Conservation (phyloP, 2,329 filamentous ascomycete species). For the Aspergillus clavatus region DNA sequence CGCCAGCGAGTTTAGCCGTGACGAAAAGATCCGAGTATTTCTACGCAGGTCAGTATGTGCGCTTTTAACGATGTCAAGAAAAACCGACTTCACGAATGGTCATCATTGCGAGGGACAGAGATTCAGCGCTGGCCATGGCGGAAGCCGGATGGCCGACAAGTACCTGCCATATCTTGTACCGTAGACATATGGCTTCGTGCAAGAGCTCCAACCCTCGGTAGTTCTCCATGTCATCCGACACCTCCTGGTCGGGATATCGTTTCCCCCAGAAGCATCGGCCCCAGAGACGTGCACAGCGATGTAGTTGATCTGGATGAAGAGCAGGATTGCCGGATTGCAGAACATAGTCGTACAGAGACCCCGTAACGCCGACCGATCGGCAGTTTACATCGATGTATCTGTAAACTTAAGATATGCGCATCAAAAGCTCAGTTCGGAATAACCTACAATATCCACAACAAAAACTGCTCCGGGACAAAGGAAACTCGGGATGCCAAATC, state of each 20-base stretch:
- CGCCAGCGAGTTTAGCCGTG: constrained; percentile 29
- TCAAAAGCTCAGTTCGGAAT: no score
- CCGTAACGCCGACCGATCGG: constrained; percentile 25
- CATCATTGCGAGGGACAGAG: constrained; percentile 23
- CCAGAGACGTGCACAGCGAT: constrained; percentile 33
- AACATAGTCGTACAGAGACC: constrained; percentile 32
- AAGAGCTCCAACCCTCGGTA: constrained; percentile 33
- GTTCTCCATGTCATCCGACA: constrained; percentile 38
- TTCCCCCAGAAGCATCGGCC: constrained; percentile 34
- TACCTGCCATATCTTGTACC: constrained; percentile 27
- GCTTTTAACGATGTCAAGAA: background rate
- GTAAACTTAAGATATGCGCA: background rate
- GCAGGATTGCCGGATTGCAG: constrained; percentile 28
- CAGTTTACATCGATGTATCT: constrained; percentile 30
- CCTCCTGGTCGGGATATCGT: constrained; percentile 34
- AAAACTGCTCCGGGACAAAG: constrained; percentile 33
- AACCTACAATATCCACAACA: constrained; percentile 34
- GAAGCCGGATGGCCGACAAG: constrained; percentile 19
- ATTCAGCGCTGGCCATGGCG: constrained; percentile 14
- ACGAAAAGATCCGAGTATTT: constrained; percentile 35
- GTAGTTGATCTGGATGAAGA: constrained; percentile 30
- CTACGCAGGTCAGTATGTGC: constrained; percentile 14
- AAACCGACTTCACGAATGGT: constrained; percentile 24
- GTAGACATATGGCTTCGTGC: constrained; percentile 26
- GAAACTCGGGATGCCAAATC: constrained; percentile 22